Base-by-base conservation (phyloP, 371 early-diverging fungal genomes). In the Mucor indicus region DNA sequence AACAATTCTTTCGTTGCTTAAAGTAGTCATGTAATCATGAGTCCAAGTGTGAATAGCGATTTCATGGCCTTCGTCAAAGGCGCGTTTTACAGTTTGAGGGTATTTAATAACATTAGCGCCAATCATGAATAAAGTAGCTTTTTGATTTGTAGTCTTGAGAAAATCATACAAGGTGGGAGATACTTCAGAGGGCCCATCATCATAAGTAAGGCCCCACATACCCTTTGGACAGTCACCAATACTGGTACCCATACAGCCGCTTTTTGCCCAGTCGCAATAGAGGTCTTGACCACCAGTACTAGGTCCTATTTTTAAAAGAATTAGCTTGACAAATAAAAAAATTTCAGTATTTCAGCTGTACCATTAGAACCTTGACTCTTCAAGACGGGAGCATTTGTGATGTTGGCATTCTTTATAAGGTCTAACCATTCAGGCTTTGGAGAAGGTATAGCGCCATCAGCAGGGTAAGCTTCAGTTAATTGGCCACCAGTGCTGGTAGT, bases 121-220 rank as follows among this genome's bases (percentile, higher is more conserved):
- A 35, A 83, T 64, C 49, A 84, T 60, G 50, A 82, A 87, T 45
- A 87, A 70, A 6, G 86, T 84, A 1, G 79, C 83, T 38, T 80
- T 74, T 37, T 73, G 52, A 39, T 77, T 74, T 33, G 67, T 57
- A 36, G 60, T 41, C 44, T 79, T 71, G 41, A 87, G 62, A 40
- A 56, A 67, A 42, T 83, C 78, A 48, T 62, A 86, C 31, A 51
- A 58, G 16, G 24, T 58, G 39, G 53, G 79, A 24, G 71, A 72
- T 38, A 64, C 65, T 32, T 50, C 50, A 16, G 69, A 63, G 16
- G 85, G 85, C 29, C 86, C 86, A 44, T 85, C 86, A 45, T 84
- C 85, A 35, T 67, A 84, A 31, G 83, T 84, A 31, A 81, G 52
- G 40, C 80, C 82, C 80, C 80, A 82, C 38, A 68, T 57, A 19